phyloP scores from a whole-genome alignment of 768 basidiomycete genomes.

The Daedalea quercina region DNA sequence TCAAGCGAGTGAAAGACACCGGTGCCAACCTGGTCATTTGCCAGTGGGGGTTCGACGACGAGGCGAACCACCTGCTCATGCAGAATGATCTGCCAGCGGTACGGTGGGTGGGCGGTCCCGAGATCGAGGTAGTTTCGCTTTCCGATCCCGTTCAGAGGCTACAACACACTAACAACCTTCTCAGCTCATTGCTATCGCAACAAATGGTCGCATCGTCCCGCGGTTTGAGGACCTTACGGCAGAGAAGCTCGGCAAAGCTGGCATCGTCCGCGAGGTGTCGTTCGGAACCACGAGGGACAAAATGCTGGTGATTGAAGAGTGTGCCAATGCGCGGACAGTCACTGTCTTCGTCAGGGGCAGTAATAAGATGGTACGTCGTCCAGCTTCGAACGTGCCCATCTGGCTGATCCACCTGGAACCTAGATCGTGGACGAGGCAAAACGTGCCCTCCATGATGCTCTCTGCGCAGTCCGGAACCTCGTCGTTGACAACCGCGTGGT shows the following conservation, averaged over 20 bases:
- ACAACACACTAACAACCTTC: neutral
- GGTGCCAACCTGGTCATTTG: slow-evolving; percentile 99
- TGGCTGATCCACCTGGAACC: neutral
- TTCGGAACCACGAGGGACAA: slow-evolving; percentile 99
- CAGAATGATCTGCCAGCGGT: slow-evolving; percentile 97
- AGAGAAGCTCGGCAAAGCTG: slow-evolving; percentile 90
- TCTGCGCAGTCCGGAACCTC: slow-evolving; percentile 94
- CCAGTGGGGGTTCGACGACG: slow-evolving; percentile 99
- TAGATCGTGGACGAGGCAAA: slow-evolving; percentile 99
- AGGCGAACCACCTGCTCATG: slow-evolving; percentile 97
- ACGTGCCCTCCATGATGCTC: slow-evolving; percentile 93
- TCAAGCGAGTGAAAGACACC: slow-evolving; percentile 90
- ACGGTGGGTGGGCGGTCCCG: slow-evolving; percentile 98
- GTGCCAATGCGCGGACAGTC: slow-evolving; percentile 92
- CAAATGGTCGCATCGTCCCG: slow-evolving; percentile 96
- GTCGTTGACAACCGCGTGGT: slow-evolving; percentile 95
- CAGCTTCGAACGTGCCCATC: neutral
- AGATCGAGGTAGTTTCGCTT: slow-evolving; percentile 79
- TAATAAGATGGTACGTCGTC: slow-evolving; percentile 86
- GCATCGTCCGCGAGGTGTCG: slow-evolving; percentile 86
- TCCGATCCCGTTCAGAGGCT: neutral
- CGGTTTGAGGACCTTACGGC: slow-evolving; percentile 92
- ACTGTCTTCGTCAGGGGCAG: slow-evolving; percentile 96
- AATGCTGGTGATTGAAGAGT: slow-evolving; percentile 99
- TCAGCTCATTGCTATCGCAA: slow-evolving; percentile 96